Percentiles rank a stretch among this genome's conserved stretches.
These are phyloP conservation scores for Solanum rostratum DNA, from an alignment of 257 asterid species.

Conservation along the genomic window DNA sequence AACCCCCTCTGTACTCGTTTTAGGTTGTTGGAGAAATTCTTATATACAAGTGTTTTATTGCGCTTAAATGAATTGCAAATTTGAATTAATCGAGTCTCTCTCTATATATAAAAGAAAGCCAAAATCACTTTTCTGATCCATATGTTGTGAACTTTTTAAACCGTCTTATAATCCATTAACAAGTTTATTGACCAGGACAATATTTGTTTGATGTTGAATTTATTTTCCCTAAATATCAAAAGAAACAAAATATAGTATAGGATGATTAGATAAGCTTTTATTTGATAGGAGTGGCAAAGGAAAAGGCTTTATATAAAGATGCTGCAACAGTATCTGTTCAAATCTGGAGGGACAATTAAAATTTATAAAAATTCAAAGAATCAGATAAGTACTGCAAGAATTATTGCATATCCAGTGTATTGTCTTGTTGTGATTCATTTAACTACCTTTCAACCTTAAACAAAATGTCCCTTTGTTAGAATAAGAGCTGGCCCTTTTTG, in stretches of 20 bases:
- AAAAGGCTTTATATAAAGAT: background rate
- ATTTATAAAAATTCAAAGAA: background rate
- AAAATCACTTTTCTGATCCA: too few relatives aligned
- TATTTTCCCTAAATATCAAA: background rate
- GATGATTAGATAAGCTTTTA: background rate
- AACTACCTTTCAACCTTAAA: background rate
- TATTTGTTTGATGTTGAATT: background rate
- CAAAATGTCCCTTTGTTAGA: background rate
- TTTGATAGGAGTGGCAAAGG: background rate
- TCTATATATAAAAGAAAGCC: too few relatives aligned
- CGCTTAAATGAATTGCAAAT: too few relatives aligned
- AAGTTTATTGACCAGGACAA: background rate
- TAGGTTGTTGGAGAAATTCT: background rate
- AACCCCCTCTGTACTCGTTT: background rate
- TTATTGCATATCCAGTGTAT: background rate
- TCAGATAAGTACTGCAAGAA: background rate
- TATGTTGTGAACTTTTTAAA: too few relatives aligned
- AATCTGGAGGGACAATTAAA: background rate
- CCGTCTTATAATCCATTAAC: background rate
- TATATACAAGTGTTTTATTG: too few relatives aligned
- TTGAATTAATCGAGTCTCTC: background rate
- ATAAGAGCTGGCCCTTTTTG: background rate
- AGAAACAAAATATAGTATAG: background rate
- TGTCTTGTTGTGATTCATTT: background rate
- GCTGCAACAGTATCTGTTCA: background rate